Base-by-base conservation (phyloP, 257 asterid genomes). In the Phtheirospermum japonicum region DNA sequence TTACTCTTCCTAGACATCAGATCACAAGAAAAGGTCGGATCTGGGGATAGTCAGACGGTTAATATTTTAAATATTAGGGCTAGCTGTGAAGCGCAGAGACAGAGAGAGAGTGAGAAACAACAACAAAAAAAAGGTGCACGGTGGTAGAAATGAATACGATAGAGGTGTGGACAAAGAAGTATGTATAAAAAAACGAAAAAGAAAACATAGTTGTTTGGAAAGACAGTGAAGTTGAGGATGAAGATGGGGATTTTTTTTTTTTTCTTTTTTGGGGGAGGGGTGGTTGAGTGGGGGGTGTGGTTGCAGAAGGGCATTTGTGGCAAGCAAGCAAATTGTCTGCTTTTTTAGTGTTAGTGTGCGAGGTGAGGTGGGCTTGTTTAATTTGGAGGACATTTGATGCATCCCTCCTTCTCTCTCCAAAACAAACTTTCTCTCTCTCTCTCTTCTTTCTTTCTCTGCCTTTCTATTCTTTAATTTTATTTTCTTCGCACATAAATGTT, bases 231-330 rank as follows among this genome's bases (percentile, higher is more conserved):
- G 79, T 73, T 56, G 86, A 72, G 66, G 85, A 82, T 75, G 92
- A 80, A 76, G 95, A 69, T 77, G 76, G 57, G 32, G 7, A n/a
- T 48, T 48, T 63, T 57, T 78, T 80, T 75, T 73, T n/a, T n/a
- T n/a, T n/a, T n/a, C n/a, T n/a, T n/a, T n/a, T n/a, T n/a, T n/a
- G n/a, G n/a, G n/a, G n/a, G n/a, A n/a, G n/a, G n/a, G n/a, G n/a
- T n/a, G n/a, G n/a, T n/a, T n/a, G n/a, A n/a, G n/a, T n/a, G n/a
- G n/a, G n/a, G n/a, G n/a, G n/a, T n/a, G 79, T 86, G 83, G 76
- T 85, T 83, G 97, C 89, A 80, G 88, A 83, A 80, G 96, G 97
- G 96, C 59, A 87, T 73, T 90, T 87, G 63, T 80, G 95, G 86
- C 2, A 23, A 23, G 42, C 45, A 88, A 55, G 48, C 18, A 51